Evolutionary conservation across 164 flowering plant genomes (phyloP).

Genomic region (Saururus chinensis): DNA sequence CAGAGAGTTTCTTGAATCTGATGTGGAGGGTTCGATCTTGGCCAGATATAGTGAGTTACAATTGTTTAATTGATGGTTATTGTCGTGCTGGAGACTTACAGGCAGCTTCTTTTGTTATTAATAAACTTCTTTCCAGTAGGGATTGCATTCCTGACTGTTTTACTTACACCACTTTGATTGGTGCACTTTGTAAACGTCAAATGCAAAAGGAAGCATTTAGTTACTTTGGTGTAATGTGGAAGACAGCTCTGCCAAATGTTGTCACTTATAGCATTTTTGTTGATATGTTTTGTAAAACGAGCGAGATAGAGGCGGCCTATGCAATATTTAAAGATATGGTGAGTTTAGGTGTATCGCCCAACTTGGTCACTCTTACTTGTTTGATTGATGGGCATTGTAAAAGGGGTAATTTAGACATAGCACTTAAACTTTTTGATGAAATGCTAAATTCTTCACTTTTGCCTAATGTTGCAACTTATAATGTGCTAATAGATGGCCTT

Average conservation of each 20-base stretch:
- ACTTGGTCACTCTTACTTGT: conserved; percentile 26
- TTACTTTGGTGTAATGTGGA: conserved; percentile 33
- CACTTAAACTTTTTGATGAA: conserved; percentile 20
- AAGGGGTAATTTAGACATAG: conserved; percentile 23
- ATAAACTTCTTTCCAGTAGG: conserved; percentile 11
- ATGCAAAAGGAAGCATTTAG: conserved; percentile 21
- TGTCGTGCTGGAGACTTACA: conserved; percentile 26
- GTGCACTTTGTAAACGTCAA: conserved; percentile 25
- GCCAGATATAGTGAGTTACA: conserved; percentile 26
- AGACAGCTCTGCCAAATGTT: conserved; percentile 21
- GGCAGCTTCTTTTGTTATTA: conserved; percentile 21
- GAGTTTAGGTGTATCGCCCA: conserved; percentile 18
- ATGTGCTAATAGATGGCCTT: conserved; percentile 24
- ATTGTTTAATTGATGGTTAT: conserved; percentile 32
- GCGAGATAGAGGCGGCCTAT: conserved; percentile 18
- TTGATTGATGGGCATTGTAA: conserved; percentile 36
- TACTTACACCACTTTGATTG: conserved; percentile 25
- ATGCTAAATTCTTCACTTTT: conserved; percentile 13
- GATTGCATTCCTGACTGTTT: conserved; percentile 19
- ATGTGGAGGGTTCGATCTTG: conserved; percentile 16
- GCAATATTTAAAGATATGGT: conserved; percentile 15
- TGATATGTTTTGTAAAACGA: conserved; percentile 23
- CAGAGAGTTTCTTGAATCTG: conserved; percentile 8
- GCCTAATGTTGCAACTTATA: conserved; percentile 25
- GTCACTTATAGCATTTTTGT: conserved; percentile 26